Conservation (phyloP, 805 yeast genomes). For the Candida arabinofermentans region DNA sequence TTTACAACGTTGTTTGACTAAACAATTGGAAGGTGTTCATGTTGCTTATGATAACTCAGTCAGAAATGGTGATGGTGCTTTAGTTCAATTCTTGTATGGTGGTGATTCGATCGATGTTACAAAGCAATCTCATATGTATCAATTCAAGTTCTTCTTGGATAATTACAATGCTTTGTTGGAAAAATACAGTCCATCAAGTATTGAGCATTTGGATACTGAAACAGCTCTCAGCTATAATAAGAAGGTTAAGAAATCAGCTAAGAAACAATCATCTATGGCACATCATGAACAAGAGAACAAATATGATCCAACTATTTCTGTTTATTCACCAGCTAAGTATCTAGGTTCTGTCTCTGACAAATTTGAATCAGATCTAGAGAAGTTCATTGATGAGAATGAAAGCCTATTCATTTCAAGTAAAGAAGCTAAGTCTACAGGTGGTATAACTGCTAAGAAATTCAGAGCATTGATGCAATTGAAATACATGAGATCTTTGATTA, state of each 20-base stretch:
- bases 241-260: slow-evolving; percentile 69
- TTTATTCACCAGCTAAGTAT: slow-evolving; percentile 83
- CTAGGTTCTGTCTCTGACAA: slow-evolving; percentile 91
- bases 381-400: slow-evolving; percentile 54
- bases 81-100: slow-evolving; percentile 94
- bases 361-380: slow-evolving; percentile 78
- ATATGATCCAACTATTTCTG: slow-evolving; percentile 85
- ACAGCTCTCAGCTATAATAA: slow-evolving; percentile 76
- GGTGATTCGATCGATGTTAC: slow-evolving; percentile 96
- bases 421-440: slow-evolving; percentile 42
- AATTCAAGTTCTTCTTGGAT: slow-evolving; percentile 88
- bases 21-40: slow-evolving; percentile 96
- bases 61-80: slow-evolving; percentile 91
- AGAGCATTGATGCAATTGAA: slow-evolving; percentile 96
- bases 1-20: slow-evolving; percentile 95
- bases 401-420: slow-evolving; percentile 52
- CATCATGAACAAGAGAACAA: slow-evolving; percentile 59
- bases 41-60: slow-evolving; percentile 92
- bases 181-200: slow-evolving; percentile 80
- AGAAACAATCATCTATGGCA: slow-evolving; percentile 58
- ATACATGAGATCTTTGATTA: slow-evolving; percentile 91
- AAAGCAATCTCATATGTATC: slow-evolving; percentile 89
- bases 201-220: slow-evolving; percentile 78
- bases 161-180: slow-evolving; percentile 82
- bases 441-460: slow-evolving; percentile 75